Evolutionary conservation across 1,284 basidiomycete genomes (phyloP), one percentile per base, ranked within the genome.

Genomic region (Vanrija humicola): DNA sequence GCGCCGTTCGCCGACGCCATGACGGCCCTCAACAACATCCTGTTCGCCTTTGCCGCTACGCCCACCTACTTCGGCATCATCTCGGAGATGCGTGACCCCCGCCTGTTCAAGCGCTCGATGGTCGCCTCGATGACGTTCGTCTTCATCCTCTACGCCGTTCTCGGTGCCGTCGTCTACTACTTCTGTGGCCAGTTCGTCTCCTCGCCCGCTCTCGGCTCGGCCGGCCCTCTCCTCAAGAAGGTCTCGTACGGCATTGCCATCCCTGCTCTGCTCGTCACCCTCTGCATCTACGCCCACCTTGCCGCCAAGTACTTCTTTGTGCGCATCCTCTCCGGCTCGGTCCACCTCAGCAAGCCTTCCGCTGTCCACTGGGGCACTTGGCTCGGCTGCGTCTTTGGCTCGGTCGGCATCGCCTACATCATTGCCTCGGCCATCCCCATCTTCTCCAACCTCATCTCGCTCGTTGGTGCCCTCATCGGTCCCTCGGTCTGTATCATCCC

Each of bases 211-310:
- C 69, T 76, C 19, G 73, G 74, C 2, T 66, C 65, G 5, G 72
- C 74, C n/a, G 77, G 77, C 42, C 48, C 58, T 1, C 48, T 73
- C 21, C 65, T 78, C 55, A 75, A 77, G 65, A 72, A 72, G 48
- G 63, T 78, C 48, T 64, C 62, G 26, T 78, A 76, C 59, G 76
- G 74, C 12, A 58, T 78, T 23, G 71, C 76, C 7, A 54, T 78
- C 14, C 74, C 73, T 67, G 19, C 55, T 67, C 29, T 77, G 2
- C 46, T 56, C 28, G 62, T 71, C 21, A 60, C 54, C 45, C 51
- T 54, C 48, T 63, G 48, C 58, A 56, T 55, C 51, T 52, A 25
- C 58, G 58, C 43, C 48, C 53, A 70, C 64, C 58, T 71, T 52
- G 65, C 67, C 12, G 65, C 67, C 40, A 72, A 71, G 51, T 73